Evolutionary conservation across 495 filamentous ascomycete genomes (phyloP), one percentile per base, ranked within the genome.

Genomic region (Hypomontagnella monticulosa): DNA sequence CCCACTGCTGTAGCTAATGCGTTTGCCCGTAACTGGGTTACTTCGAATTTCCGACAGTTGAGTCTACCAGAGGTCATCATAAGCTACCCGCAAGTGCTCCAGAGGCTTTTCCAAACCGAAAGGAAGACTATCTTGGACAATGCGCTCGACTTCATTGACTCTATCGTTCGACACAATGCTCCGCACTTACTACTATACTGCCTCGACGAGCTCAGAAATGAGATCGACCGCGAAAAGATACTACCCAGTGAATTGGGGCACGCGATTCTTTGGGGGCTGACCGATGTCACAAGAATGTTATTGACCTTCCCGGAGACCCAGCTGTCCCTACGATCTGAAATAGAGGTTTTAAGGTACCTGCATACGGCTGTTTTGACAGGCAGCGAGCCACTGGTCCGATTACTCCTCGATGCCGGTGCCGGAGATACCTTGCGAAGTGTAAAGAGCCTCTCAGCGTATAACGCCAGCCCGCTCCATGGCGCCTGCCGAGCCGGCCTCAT

Each of bases 391-490:
- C 37, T 46, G 46, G 30, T 52, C 27, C 37, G 52, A 9, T 18
- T 60, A 23, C 47, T 60, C 37, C 44, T 60, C 3, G 47, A 52
- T 34, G 37, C 57, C 14, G 57, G 57, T 8, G 57, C 47, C 11
- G 40, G 36, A 23, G 32, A 46, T 16, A 47, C 46, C 18, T 16
- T n/a, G 11, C 16, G 4, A 12, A 11, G 7, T 11, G 4, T n/a
- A 10, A 16, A 23, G 3, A 1, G 14, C 2, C 44, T 36, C 14
- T 5, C 9, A 11, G n/a, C 12, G 8, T 5, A 9, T 18, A 2
- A 57, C 18, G 8, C 18, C 14, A 46, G 56, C 20, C 64, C 71
- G 11, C 42, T 71, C 11, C 64, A 71, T 18, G 42, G 68, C 48
- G 67, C 71, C 42, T 63, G 54, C 11, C 54, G 58, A 15, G 61